A percentile compares a stretch with the other conserved stretches of the same genome.
Conservation (phyloP, 495 filamentous ascomycete species). For the Aspergillus homomorphus region DNA sequence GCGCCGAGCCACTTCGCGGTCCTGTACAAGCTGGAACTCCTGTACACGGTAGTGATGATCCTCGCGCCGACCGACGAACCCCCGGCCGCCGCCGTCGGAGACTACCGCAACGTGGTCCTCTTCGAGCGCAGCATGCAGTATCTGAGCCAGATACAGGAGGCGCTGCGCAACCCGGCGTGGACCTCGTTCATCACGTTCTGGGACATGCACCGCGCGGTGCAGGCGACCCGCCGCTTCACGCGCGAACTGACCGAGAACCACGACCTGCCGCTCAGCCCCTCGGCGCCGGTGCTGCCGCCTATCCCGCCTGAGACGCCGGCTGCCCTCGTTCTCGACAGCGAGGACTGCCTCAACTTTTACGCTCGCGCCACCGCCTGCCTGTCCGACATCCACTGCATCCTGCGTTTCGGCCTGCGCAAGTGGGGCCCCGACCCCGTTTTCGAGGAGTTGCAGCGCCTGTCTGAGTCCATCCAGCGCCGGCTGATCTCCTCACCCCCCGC, state of each 20-base stretch:
- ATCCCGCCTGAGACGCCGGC: conserved; percentile 35
- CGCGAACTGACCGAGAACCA: conserved; percentile 31
- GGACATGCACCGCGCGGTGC: conserved; percentile 41
- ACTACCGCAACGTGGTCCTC: conserved; percentile 69
- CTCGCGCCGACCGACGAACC: conserved; percentile 69
- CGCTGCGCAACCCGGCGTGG: conserved; percentile 30
- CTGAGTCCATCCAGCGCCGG: conserved; percentile 12
- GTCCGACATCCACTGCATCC: conserved; percentile 30
- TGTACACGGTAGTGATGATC: conserved; percentile 82
- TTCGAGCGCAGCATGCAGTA: conserved; percentile 81
- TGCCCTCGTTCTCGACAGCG: conserved; percentile 34
- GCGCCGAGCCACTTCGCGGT: conserved; percentile 58
- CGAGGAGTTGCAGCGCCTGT: conserved; percentile 31
- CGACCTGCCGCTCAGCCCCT: conserved; percentile 34
- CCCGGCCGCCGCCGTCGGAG: conserved; percentile 51
- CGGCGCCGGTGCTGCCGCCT: conserved; percentile 30
- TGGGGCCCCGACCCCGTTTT: conserved; percentile 33
- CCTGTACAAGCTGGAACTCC: conserved; percentile 74
- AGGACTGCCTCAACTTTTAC: conserved; percentile 37
- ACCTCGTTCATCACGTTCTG: conserved; percentile 36
- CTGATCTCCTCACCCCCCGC: conserved; percentile 13
- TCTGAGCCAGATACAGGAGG: conserved; percentile 40
- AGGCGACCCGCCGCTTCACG: conserved; percentile 34
- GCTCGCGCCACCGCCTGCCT: conserved; percentile 37
- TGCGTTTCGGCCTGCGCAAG: conserved; percentile 32